Conservation (phyloP, 1,139 yeast genomes). For the Meyerozyma carpophila region DNA sequence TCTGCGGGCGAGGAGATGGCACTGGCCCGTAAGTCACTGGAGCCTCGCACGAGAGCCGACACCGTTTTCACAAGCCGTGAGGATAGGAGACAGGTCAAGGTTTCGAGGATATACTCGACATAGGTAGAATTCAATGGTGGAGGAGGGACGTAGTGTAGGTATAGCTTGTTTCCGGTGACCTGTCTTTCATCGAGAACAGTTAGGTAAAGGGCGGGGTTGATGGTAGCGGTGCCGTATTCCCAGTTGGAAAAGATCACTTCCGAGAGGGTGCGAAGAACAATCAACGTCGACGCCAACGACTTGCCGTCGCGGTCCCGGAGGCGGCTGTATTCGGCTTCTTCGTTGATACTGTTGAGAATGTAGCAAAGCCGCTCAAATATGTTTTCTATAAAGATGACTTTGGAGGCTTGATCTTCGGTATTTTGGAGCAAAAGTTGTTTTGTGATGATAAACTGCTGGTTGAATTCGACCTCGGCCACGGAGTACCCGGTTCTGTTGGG, state of each 20-base stretch:
- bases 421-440: conserved; percentile 24
- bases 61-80: not conserved
- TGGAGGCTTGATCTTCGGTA: conserved; percentile 11
- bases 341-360: conserved; percentile 23
- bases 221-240: conserved; percentile 10
- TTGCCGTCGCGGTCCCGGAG: conserved; percentile 30
- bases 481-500: conserved; percentile 38
- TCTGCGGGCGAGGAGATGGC: not conserved
- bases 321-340: conserved; percentile 21
- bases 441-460: conserved; percentile 34
- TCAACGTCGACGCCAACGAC: conserved; percentile 27
- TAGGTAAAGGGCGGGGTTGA: not conserved
- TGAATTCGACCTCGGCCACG: conserved; percentile 39
- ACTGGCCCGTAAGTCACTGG: not conserved
- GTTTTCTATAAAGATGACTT: conserved; percentile 14
- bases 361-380: conserved; percentile 19
- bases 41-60: not conserved
- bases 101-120: conserved; percentile 10
- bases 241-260: conserved; percentile 26
- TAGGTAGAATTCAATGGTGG: conserved; percentile 18
- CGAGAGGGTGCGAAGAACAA: conserved; percentile 28
- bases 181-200: not conserved
- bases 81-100: conserved; percentile 8
- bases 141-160: not conserved
- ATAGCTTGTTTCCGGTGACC: not conserved